Conservation (phyloP, 176 grass and related monocot species). For the Ensete ventricosum region DNA sequence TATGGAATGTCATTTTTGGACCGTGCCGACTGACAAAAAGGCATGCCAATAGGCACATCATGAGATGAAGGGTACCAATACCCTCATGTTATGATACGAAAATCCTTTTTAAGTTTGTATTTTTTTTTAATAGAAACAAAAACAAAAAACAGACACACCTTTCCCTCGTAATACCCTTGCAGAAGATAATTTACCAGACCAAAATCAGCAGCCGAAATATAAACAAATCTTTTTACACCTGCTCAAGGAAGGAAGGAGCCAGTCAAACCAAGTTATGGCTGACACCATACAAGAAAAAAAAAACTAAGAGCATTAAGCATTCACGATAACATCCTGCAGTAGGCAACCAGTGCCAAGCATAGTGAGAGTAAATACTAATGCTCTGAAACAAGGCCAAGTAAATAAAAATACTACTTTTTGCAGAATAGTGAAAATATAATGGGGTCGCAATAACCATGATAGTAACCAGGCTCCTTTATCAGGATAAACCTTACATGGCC, state of each 20-base stretch:
- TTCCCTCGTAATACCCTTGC: slow-evolving; percentile 86
- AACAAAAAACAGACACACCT: slow-evolving; percentile 37
- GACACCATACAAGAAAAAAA: neutral
- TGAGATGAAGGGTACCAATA: neutral
- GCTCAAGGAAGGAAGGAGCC: slow-evolving; percentile 5
- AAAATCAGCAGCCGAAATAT: slow-evolving; percentile 91
- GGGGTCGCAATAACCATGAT: neutral
- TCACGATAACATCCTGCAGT: neutral
- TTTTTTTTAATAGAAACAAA: neutral
- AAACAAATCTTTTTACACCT: slow-evolving; percentile 92
- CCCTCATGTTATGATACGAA: neutral
- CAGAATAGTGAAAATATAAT: neutral
- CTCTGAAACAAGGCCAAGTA: neutral
- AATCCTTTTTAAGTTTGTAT: neutral
- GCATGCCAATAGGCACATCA: neutral
- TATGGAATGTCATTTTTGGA: neutral
- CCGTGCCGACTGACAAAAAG: neutral
- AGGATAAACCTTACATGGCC: neutral
- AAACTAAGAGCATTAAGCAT: neutral
- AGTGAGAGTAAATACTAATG: neutral
- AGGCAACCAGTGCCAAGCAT: neutral
- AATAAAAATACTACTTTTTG: neutral
- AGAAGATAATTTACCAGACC: slow-evolving; percentile 68
- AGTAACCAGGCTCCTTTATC: neutral
- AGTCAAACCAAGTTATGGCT: neutral